Percentiles rank a stretch among this genome's conserved stretches.
Evolutionary conservation across 2,329 filamentous ascomycete genomes (phyloP).

Genomic region (Sclerotinia nivalis): DNA sequence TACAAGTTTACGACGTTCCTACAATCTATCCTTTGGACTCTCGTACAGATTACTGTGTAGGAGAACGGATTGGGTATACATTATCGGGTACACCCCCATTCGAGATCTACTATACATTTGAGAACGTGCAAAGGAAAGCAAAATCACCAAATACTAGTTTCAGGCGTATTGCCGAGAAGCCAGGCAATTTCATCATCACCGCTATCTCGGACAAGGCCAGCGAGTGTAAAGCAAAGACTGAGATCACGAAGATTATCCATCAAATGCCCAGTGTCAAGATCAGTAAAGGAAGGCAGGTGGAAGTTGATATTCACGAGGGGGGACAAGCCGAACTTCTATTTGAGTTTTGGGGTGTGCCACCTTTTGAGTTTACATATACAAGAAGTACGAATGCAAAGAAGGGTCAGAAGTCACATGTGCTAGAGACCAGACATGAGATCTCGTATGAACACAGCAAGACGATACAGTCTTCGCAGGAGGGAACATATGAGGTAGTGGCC

Average conservation of each 20-base stretch:
- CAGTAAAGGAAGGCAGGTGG: slow-evolving; percentile 75
- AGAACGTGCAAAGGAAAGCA: slow-evolving; percentile 75
- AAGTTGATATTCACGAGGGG: slow-evolving; percentile 94
- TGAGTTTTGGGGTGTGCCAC: slow-evolving; percentile 91
- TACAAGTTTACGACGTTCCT: slow-evolving; percentile 90
- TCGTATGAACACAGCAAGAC: slow-evolving; percentile 80
- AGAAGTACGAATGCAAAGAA: slow-evolving; percentile 80
- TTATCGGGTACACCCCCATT: slow-evolving; percentile 90
- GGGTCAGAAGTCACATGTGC: slow-evolving; percentile 73
- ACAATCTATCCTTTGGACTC: slow-evolving; percentile 86
- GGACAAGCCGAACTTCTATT: slow-evolving; percentile 92
- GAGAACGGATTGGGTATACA: slow-evolving; percentile 89
- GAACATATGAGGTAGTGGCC: slow-evolving; percentile 94
- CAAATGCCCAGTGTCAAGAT: slow-evolving; percentile 89
- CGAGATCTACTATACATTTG: slow-evolving; percentile 88
- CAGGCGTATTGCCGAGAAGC: slow-evolving; percentile 87
- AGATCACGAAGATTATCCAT: slow-evolving; percentile 82
- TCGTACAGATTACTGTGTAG: slow-evolving; percentile 87
- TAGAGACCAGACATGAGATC: slow-evolving; percentile 88
- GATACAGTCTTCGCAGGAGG: slow-evolving; percentile 85
- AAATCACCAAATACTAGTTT: slow-evolving; percentile 79
- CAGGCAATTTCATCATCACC: slow-evolving; percentile 85
- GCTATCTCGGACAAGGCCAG: slow-evolving; percentile 84
- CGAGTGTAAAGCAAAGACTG: slow-evolving; percentile 78
- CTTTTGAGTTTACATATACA: slow-evolving; percentile 97